Percentiles rank a stretch among this genome's conserved stretches.
phyloP scores from a whole-genome alignment of 352 stramenopile genomes.

The Globisporangium nodosum region DNA sequence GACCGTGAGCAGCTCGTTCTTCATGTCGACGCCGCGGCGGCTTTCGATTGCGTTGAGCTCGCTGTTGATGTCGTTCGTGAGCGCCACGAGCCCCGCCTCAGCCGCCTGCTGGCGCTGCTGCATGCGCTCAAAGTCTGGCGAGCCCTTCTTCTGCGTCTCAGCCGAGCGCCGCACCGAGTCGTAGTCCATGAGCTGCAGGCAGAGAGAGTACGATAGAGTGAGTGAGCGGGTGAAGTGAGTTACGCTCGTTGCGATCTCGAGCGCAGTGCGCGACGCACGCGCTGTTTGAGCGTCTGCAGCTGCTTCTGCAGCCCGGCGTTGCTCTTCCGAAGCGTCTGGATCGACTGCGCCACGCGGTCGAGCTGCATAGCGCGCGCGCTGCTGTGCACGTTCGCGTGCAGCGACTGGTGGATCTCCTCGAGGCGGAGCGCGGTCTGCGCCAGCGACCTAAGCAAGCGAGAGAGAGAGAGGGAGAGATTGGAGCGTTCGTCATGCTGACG shows the following conservation, averaged over 20 bases:
- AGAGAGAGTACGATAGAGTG: background rate
- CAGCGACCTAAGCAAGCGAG: slow-evolving; percentile 19
- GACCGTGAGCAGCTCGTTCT: slow-evolving; percentile 75
- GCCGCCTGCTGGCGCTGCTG: slow-evolving; percentile 47
- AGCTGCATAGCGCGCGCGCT: slow-evolving; percentile 41
- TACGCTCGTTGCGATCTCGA: background rate
- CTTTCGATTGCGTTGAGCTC: slow-evolving; percentile 60
- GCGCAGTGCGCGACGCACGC: slow-evolving; percentile 12
- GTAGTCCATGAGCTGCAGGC: slow-evolving; percentile 53
- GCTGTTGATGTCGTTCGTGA: slow-evolving; percentile 59
- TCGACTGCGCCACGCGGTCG: slow-evolving; percentile 30
- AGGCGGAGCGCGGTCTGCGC: slow-evolving; percentile 45
- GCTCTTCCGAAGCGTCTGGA: slow-evolving; percentile 33
- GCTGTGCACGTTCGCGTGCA: slow-evolving; percentile 40
- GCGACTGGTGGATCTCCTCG: slow-evolving; percentile 54
- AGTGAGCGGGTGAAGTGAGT: background rate
- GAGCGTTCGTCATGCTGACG: background rate
- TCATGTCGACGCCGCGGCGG: slow-evolving; percentile 56
- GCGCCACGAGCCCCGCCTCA: slow-evolving; percentile 36
- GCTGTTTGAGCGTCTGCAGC: slow-evolving; percentile 46
- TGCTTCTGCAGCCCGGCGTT: slow-evolving; percentile 38
- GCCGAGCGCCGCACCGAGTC: slow-evolving; percentile 62
- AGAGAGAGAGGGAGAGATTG: background rate
- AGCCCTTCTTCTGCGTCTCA: slow-evolving; percentile 51
- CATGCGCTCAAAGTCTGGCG: slow-evolving; percentile 63